These are phyloP conservation scores for Penicillium sp. DNA, from an alignment of 2,329 filamentous ascomycete species.

Conservation along the genomic window DNA sequence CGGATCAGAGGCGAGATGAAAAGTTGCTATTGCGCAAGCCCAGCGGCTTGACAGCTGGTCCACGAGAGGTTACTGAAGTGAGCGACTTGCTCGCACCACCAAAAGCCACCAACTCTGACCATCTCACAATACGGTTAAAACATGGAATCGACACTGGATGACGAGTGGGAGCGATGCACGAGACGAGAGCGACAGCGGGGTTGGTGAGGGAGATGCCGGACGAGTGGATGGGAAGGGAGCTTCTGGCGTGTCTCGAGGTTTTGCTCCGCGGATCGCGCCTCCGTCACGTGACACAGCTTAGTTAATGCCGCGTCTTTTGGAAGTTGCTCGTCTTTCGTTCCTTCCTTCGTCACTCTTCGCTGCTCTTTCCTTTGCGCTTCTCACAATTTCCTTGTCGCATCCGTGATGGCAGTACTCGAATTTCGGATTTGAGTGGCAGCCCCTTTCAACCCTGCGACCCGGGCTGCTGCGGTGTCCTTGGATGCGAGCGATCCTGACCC, in stretches of 20 bases:
- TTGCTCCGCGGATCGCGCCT: slow-evolving; percentile 35
- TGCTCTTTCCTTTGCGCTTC: neutral
- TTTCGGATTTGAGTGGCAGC: slow-evolving; percentile 10
- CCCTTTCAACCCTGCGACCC: neutral
- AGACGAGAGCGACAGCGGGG: slow-evolving; percentile 11
- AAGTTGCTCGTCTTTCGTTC: neutral
- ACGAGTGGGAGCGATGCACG: slow-evolving; percentile 1
- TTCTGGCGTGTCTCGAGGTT: slow-evolving; percentile 27
- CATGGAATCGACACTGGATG: slow-evolving; percentile 28
- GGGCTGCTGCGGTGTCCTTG: slow-evolving; percentile 13
- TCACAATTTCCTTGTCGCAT: slow-evolving; percentile 1
- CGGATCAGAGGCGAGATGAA: slow-evolving; percentile 16
- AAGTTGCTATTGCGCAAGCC: slow-evolving; percentile 31
- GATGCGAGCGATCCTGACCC: slow-evolving; percentile 9
- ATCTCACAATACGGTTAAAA: slow-evolving; percentile 41
- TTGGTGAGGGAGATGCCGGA: slow-evolving; percentile 23
- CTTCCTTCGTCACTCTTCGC: neutral
- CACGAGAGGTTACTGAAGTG: slow-evolving; percentile 43
- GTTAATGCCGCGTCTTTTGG: slow-evolving; percentile 22
- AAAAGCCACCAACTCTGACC: slow-evolving; percentile 44
- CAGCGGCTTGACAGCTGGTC: slow-evolving; percentile 32
- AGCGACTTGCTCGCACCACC: slow-evolving; percentile 49
- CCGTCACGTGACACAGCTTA: slow-evolving; percentile 32
- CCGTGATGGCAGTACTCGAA: slow-evolving; percentile 15
- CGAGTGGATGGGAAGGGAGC: slow-evolving; percentile 28